A percentile compares a stretch with the other conserved stretches of the same genome.
These are phyloP conservation scores for Elongisporangium anandrum DNA, from an alignment of 352 stramenopile genomes.

Conservation along the genomic window DNA sequence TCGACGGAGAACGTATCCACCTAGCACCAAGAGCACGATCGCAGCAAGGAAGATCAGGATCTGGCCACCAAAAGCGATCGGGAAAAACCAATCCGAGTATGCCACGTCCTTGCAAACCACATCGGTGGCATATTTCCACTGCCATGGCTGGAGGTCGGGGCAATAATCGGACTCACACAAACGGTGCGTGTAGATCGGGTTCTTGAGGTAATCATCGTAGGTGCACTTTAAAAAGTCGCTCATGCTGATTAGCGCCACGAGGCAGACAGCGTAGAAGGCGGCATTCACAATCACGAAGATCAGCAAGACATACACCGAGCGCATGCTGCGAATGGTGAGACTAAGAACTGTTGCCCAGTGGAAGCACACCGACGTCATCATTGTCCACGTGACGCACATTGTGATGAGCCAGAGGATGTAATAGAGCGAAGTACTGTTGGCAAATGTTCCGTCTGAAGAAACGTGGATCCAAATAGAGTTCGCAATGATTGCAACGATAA, in stretches of 20 bases:
- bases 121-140: slow-evolving; percentile 72
- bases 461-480: slow-evolving; percentile 84
- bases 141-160: slow-evolving; percentile 69
- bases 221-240: slow-evolving; percentile 81
- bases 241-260: slow-evolving; percentile 70
- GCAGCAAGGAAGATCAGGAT: slow-evolving; percentile 62
- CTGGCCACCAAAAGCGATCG: slow-evolving; percentile 38
- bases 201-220: slow-evolving; percentile 87
- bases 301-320: slow-evolving; percentile 48
- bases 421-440: slow-evolving; percentile 62
- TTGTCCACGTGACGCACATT: slow-evolving; percentile 74
- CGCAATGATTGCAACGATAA: slow-evolving; percentile 62
- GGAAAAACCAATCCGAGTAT: slow-evolving; percentile 64
- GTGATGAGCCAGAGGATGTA: slow-evolving; percentile 68
- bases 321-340: slow-evolving; percentile 52
- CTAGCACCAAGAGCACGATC: slow-evolving; percentile 58
- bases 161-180: slow-evolving; percentile 74
- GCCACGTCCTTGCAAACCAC: slow-evolving; percentile 63
- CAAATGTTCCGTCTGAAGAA: slow-evolving; percentile 37
- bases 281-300: slow-evolving; percentile 61
- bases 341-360: slow-evolving; percentile 79
- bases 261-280: slow-evolving; percentile 56
- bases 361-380: slow-evolving; percentile 86
- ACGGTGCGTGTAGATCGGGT: slow-evolving; percentile 62
- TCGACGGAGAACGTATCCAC: slow-evolving; percentile 62